Evolutionary conservation across 2,329 filamentous ascomycete species (phyloP).

Genomic region (Pezicula carpinea): DNA sequence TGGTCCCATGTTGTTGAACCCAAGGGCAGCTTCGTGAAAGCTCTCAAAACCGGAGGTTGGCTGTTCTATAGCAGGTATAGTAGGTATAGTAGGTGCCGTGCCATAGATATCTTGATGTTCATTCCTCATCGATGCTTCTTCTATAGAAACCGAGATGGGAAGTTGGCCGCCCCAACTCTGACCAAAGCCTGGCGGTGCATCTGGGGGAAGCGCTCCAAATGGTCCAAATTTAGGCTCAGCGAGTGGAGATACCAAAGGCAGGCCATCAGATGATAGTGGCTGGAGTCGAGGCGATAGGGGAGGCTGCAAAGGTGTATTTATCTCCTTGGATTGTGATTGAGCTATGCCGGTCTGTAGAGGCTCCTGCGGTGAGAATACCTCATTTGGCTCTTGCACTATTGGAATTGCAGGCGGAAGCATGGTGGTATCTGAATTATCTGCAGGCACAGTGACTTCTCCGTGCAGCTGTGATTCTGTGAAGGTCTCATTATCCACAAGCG

Average conservation of each 20-base stretch:
- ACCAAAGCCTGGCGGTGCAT: not conserved
- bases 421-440: not conserved
- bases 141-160: not conserved
- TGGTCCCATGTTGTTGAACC: not conserved
- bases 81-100: slow-evolving; percentile 1
- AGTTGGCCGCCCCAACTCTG: not conserved
- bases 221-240: slow-evolving; percentile 8
- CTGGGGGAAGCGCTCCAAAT: not conserved
- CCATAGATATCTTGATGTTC: slow-evolving; percentile 6
- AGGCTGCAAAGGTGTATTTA: not conserved
- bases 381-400: not conserved
- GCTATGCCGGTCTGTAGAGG: not conserved
- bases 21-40: slow-evolving; percentile 1
- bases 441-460: not conserved
- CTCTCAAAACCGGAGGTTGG: not conserved
- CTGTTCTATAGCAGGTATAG: not conserved
- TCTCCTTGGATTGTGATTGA: not conserved
- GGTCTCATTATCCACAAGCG: not conserved
- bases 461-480: not conserved
- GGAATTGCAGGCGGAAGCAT: slow-evolving; percentile 3
- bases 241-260: slow-evolving; percentile 24
- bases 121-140: not conserved
- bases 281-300: slow-evolving; percentile 19
- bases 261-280: slow-evolving; percentile 21
- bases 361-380: not conserved